phyloP scores from a whole-genome alignment of 2,329 filamentous ascomycete genomes.

The Dendryphion nanum region DNA sequence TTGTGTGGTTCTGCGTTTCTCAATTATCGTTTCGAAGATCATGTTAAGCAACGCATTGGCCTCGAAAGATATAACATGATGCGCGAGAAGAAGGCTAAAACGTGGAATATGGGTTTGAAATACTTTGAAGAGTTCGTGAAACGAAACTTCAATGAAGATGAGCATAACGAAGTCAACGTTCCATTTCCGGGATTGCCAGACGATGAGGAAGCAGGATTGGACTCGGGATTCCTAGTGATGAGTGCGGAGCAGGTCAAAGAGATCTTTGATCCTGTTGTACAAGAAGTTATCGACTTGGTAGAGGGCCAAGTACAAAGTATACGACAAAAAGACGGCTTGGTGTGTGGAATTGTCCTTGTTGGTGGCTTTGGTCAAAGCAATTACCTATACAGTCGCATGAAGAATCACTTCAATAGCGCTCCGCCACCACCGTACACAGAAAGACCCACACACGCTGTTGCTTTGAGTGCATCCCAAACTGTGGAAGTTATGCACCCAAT shows the following conservation, averaged over 20 bases:
- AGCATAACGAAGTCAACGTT: constrained; percentile 73
- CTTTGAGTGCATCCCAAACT: constrained; percentile 52
- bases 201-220: constrained; percentile 70
- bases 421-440: constrained; percentile 62
- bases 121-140: constrained; percentile 87
- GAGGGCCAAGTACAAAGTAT: constrained; percentile 47
- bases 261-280: constrained; percentile 73
- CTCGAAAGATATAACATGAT: constrained; percentile 68
- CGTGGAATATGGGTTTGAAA: constrained; percentile 69
- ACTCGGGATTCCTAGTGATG: constrained; percentile 75
- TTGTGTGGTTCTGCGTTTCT: constrained; percentile 77
- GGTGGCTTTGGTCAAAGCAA: constrained; percentile 80
- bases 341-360: constrained; percentile 72
- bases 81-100: constrained; percentile 74
- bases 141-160: constrained; percentile 77
- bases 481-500: constrained; percentile 81
- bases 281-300: constrained; percentile 46
- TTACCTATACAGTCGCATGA: constrained; percentile 68
- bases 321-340: constrained; percentile 37
- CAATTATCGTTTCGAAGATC: constrained; percentile 78
- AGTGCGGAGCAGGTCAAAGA: constrained; percentile 66
- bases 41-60: constrained; percentile 68
- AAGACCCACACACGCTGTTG: constrained; percentile 63
- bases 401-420: constrained; percentile 61
- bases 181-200: constrained; percentile 76